Base-by-base conservation (phyloP, 305 asterid species). In the Rubia peregrina region DNA sequence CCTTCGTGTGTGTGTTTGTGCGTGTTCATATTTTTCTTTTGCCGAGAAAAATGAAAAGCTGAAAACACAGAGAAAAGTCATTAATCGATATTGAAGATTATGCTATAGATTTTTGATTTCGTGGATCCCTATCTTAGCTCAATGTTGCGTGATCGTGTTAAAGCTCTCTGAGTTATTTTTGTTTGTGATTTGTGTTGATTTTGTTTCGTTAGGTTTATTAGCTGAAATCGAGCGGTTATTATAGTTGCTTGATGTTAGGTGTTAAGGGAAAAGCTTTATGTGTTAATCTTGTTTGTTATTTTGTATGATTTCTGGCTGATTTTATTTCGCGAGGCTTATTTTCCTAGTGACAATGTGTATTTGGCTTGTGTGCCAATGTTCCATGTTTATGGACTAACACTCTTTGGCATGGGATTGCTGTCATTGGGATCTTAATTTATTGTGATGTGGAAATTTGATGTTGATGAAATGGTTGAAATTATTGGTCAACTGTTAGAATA, bases 331-430 rank as follows among this genome's bases (percentile, higher is more conserved):
- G 6, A 55, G 38, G 13, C 21, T 9, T 6, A n/a, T 19, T 17
- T 56, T 10, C 79, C 85, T 57, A 66, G 76, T 30, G 82, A 75
- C 65, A 86, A 72, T 67, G 91, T 91, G 33, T 82, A 86, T 68
- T 76, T 91, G 84, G 95, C 89, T 65, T 80, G 74, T 69, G 66
- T 81, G 17, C 97, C 97, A 0, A 87, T 91, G 97, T 87, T 85
- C 61, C 97, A 91, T 78, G 85, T 89, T 19, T 91, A 87, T 67
- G 96, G 97, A 7, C 80, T 91, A 44, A 77, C 91, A 53, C 90
- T 85, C 1, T 91, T 87, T 72, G 95, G 73, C 48, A 75, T 86
- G 84, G 97, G 97, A 7, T 73, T 91, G 85, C 74, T 91, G 49
- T 86, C 93, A 0, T 69, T 89, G 82, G 97, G 97, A 10, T 57